Evolutionary conservation across 2,329 filamentous ascomycete genomes (phyloP), one percentile per base, ranked within the genome.

Genomic region (Sarocladium kiliense): DNA sequence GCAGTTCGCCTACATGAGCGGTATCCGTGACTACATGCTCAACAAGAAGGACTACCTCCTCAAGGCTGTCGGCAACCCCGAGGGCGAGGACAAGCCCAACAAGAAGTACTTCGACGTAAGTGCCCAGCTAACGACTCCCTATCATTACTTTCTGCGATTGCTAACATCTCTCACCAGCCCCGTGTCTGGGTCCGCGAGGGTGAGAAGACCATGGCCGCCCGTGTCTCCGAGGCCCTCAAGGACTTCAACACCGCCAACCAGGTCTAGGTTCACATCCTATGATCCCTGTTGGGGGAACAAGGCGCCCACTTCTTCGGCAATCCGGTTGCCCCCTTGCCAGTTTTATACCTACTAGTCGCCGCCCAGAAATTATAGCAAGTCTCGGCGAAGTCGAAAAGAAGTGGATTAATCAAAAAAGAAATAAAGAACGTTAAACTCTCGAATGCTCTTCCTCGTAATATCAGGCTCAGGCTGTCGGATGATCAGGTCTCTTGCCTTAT

Each of bases 61-160:
- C 77, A 85, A 81, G 58, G 83, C 90, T 68, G 88, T 99, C 64
- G 94, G 94, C 68, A 99, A 97, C 84, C 93, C 93, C 62, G 92
- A 97, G 53, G 92, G 93, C 58, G 86, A 85, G 19, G 90, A 96
- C 79, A 97, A 97, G 88, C 93, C 94, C 70, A 99, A 99, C 86
- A 99, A 99, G 89, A 97, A 97, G 79, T 87, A 79, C 79, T 91
- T 89, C 66, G 86, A 88, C 64, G 74, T 73, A 66, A 71, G 71
- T 69, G 58, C 55, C 45, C 7, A 47, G 44, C n/a, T n/a, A n/a
- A n/a, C n/a, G 41, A 62, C 57, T 19, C 21, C 11, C 37, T n/a
- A 37, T n/a, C 21, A n/a, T 39, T 2, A 21, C 32, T 4, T 14
- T 41, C 14, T n/a, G 12, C 47, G 30, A 45, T 53, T 37, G 27